Evolutionary conservation across 192 early-diverging fungal species (phyloP), one percentile per base, ranked within the genome.

Genomic region (Jimgerdemannia flammicorona): DNA sequence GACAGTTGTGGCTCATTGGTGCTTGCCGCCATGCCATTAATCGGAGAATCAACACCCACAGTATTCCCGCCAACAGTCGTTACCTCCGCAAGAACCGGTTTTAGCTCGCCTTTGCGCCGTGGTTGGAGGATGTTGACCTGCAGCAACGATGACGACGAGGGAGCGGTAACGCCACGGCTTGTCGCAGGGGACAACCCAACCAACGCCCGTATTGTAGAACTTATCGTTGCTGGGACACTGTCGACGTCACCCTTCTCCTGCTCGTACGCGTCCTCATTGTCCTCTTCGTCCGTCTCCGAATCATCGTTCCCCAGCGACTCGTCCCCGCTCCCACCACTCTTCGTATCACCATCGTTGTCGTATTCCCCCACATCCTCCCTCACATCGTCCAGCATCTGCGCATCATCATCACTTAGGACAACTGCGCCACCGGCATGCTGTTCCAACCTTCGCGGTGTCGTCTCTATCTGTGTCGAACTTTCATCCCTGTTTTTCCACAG

Each of bases 391-490:
- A 70, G 63, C 64, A 8, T 41, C 39, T 75, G 78, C 29, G 74
- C 76, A 14, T 81, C 84, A 1, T 74, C 70, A 3, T 82, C 78
- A 43, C 64, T 64, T 41, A 68, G 9, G 3, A 29, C 29, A 29
- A 1, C 29, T 29, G 29, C 29, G 29, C 29, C 29, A 29, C 29
- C 29, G 29, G 29, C 29, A 29, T 29, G 29, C 29, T 29, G 29
- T 29, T 29, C 29, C 29, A 29, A 1, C 29, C 29, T 29, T 29
- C 29, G 29, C 29, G 29, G 29, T 29, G 29, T 29, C 29, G 29
- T 29, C 29, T 29, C 29, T 29, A 29, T 29, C 29, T 29, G 29
- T 29, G 29, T 29, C 29, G 29, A 29, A 29, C 29, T 29, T 29
- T 29, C 29, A 29, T 29, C 29, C 29, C 29, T 29, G 29, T 29